Conservation (phyloP, 331 rosid genomes). For the Quercus lobata region DNA sequence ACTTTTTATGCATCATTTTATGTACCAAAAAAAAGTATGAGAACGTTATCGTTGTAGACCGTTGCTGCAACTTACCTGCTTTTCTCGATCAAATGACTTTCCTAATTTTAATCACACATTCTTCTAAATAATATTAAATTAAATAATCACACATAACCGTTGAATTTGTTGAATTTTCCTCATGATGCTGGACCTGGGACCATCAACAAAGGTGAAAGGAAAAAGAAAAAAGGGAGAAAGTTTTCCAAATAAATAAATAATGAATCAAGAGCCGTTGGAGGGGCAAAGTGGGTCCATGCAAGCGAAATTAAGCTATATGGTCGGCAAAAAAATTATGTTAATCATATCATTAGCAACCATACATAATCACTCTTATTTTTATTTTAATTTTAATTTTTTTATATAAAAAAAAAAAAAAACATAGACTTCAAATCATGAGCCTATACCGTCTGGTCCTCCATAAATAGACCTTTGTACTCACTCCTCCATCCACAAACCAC, state of each 20-base stretch:
- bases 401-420: neutral
- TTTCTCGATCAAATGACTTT: neutral
- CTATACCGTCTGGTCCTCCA: slow-evolving; percentile 22
- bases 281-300: slow-evolving; percentile 50
- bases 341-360: slow-evolving; percentile 23
- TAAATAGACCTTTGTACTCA: slow-evolving; percentile 46
- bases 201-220: neutral
- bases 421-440: slow-evolving; percentile 18
- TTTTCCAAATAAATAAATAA: no score
- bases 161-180: slow-evolving; percentile 13
- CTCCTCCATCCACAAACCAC: neutral
- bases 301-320: slow-evolving; percentile 62
- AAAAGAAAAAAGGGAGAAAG: neutral
- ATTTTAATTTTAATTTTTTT: no score
- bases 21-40: neutral
- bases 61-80: neutral
- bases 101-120: neutral
- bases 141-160: slow-evolving; percentile 21
- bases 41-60: slow-evolving; percentile 9
- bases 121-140: no score
- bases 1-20: no score
- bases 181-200: neutral
- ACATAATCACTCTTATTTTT: neutral
- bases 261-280: slow-evolving; percentile 34
- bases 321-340: slow-evolving; percentile 47